Evolutionary conservation across 2,329 filamentous ascomycete genomes (phyloP).

Genomic region (Exophiala dermatitidis): DNA sequence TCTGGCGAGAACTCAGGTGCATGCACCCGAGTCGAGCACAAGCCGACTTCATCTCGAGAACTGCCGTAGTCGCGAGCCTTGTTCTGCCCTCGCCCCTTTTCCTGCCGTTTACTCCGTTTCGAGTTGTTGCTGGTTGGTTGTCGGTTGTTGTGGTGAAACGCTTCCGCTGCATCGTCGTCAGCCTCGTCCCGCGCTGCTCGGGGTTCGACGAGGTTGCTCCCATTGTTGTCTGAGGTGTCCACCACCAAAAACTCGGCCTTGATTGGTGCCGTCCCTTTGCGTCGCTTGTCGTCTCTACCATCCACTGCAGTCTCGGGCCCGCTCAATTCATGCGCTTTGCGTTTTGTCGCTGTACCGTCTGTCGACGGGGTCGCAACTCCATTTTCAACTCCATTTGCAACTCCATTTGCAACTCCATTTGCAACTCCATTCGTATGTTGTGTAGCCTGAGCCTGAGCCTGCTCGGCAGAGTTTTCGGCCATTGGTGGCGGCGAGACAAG

Average conservation of each 20-base stretch:
- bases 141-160: constrained; percentile 42
- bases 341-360: constrained; percentile 45
- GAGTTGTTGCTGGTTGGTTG: constrained; percentile 34
- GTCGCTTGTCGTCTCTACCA: constrained; percentile 31
- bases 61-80: constrained; percentile 72
- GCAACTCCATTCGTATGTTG: neutral
- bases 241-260: constrained; percentile 58
- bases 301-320: constrained; percentile 25
- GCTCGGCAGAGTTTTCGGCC: constrained; percentile 8
- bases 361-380: neutral
- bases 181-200: constrained; percentile 33
- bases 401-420: neutral
- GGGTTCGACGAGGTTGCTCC: constrained; percentile 22
- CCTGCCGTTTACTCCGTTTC: constrained; percentile 45
- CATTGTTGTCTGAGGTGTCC: too few relatives aligned
- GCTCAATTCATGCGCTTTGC: constrained; percentile 44
- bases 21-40: constrained; percentile 68
- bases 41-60: constrained; percentile 66
- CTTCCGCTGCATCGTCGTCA: constrained; percentile 55
- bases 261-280: constrained; percentile 59
- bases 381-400: neutral
- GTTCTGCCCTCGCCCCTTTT: constrained; percentile 69
- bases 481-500: neutral
- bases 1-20: constrained; percentile 72
- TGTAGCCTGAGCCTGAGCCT: neutral